Base-by-base conservation (phyloP, 2,329 filamentous ascomycete species). In the Knoxdaviesia capensis region DNA sequence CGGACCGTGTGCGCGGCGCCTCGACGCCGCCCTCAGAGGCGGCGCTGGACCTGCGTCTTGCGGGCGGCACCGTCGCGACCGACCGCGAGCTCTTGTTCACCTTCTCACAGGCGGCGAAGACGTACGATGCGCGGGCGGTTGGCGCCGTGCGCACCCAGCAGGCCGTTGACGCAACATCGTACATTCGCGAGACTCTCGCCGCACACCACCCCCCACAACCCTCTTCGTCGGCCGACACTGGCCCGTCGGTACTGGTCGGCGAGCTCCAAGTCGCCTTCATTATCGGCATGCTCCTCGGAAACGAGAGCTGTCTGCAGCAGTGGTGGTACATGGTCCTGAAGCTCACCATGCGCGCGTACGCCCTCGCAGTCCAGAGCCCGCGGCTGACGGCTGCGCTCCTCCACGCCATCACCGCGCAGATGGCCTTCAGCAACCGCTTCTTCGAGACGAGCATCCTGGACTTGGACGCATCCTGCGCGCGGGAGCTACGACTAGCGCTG, bases 211-310 rank as follows among this genome's bases (percentile, higher is more conserved):
- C 20, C 20, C 20, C 20, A 20, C 28, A 28, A 11, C 34, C 43
- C 3, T n/a, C 34, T 9, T 41, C 53, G 10, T 55, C 59, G 6
- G 49, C 61, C 5, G 55, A 73, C 10, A 51, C 57, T 29, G 47
- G 51, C 6, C 35, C 51, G 3, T 40, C 45, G 10, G 8, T 35
- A 42, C 54, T 77, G 30, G 53, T 72, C 5, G 74, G 71, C 39
- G 74, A 79, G 51, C 53, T 77, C 2, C 74, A 78, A 48, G 69
- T 77, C 51, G 64, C 65, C 36, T 78, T 69, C 49, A 50, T 77
- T 5, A 66, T 66, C 0, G 73, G 72, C 34, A 64, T 68, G 52
- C 62, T 71, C 43, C 63, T 77, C 1, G 66, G 68, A 36, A 78
- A 75, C 51, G 57, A 68, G 36, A 61, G 69, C 6, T 77, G 73